Conservation (phyloP, 192 early-diverging fungal species). For the Coemansia sp. region DNA sequence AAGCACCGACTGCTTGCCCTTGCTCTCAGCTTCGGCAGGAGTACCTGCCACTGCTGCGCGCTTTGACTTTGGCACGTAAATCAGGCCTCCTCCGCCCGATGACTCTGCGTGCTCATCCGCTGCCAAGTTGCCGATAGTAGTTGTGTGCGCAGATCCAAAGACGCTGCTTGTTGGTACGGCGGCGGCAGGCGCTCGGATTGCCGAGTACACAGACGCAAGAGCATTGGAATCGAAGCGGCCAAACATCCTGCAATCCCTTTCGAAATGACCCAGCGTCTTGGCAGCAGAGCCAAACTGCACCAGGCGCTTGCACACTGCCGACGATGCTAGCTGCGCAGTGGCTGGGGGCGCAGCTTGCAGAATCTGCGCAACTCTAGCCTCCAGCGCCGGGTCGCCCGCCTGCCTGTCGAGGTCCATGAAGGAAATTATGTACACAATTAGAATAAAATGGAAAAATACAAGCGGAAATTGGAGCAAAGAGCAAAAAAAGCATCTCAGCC, state of each 20-base stretch:
- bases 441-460: slow-evolving; percentile 2
- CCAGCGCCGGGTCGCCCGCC: slow-evolving; percentile 18
- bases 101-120: background rate
- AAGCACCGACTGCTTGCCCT: slow-evolving; percentile 16
- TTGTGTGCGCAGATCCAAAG: slow-evolving; percentile 12
- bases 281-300: slow-evolving; percentile 31
- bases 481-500: too few relatives aligned
- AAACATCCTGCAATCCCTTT: slow-evolving; percentile 46
- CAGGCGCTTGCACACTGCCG: slow-evolving; percentile 31
- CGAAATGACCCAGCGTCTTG: slow-evolving; percentile 20
- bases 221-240: slow-evolving; percentile 34
- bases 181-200: slow-evolving; percentile 2
- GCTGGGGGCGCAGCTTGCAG: slow-evolving; percentile 12
- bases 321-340: slow-evolving; percentile 15
- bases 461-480: background rate
- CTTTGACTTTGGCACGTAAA: slow-evolving; percentile 37
- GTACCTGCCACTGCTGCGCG: background rate
- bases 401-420: slow-evolving; percentile 29
- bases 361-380: slow-evolving; percentile 16
- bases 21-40: background rate
- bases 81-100: slow-evolving; percentile 19
- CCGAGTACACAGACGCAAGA: slow-evolving; percentile 20
- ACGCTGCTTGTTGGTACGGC: background rate
- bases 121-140: background rate
- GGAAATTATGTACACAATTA: too few relatives aligned